Percentiles rank a stretch among this genome's conserved stretches.
phyloP scores from a whole-genome alignment of 2,329 filamentous ascomycete species.

The Botryotinia narcissicola region DNA sequence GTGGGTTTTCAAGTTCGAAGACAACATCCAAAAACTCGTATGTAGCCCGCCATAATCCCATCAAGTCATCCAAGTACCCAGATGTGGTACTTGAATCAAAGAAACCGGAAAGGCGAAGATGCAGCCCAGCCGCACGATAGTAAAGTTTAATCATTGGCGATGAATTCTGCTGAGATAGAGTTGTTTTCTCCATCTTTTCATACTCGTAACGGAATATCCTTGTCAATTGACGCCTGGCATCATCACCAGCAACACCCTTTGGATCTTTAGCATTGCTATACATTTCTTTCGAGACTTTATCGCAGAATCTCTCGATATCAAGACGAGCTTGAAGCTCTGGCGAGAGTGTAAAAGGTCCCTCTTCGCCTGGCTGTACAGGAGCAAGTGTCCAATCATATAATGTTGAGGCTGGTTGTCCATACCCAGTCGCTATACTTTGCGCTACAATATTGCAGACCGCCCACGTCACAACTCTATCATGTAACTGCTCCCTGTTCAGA shows the following conservation, averaged over 20 bases:
- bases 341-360: constrained; percentile 57
- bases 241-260: constrained; percentile 64
- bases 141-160: constrained; percentile 63
- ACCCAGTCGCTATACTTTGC: constrained; percentile 78
- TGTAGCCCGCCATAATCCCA: constrained; percentile 72
- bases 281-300: constrained; percentile 76
- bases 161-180: constrained; percentile 54
- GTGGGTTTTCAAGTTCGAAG: constrained; percentile 53
- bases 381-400: constrained; percentile 73
- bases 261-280: constrained; percentile 75
- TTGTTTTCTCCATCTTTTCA: constrained; percentile 59
- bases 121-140: constrained; percentile 69
- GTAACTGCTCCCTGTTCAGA: constrained; percentile 73
- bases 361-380: constrained; percentile 54
- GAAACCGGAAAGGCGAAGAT: constrained; percentile 75
- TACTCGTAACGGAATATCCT: constrained; percentile 65
- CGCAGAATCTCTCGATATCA: constrained; percentile 71
- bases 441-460: constrained; percentile 82
- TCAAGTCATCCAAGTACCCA: constrained; percentile 70
- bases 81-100: constrained; percentile 73
- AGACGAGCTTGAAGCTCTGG: constrained; percentile 65
- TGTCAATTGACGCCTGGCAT: constrained; percentile 65
- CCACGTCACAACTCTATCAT: constrained; percentile 78
- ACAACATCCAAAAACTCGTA: constrained; percentile 63
- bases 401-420: constrained; percentile 76